Evolutionary conservation across 75 land plant genomes (phyloP).

Genomic region (Sequoia sempervirens): DNA sequence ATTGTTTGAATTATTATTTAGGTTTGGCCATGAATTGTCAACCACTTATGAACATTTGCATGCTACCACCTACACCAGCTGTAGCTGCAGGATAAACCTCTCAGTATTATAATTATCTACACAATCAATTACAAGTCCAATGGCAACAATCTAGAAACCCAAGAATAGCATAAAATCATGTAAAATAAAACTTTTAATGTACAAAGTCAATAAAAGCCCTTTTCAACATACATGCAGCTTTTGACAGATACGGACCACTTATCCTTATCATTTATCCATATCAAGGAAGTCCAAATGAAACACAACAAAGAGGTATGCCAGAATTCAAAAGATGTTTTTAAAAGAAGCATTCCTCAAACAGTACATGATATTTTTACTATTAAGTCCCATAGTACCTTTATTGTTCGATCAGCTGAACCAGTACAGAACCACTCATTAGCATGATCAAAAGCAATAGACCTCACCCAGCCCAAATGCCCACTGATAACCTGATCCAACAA

Average conservation of each 20-base stretch:
- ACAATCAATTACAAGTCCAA: background rate
- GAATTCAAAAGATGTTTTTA: background rate
- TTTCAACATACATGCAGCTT: background rate
- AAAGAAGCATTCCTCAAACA: background rate
- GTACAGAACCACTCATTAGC: conserved; percentile 99
- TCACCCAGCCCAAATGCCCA: conserved; percentile 99
- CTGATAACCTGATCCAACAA: conserved; percentile 74
- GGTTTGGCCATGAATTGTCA: no score
- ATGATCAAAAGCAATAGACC: conserved; percentile 96
- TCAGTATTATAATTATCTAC: background rate
- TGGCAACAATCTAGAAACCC: background rate
- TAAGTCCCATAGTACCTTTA: conserved; percentile 55
- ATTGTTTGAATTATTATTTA: no score
- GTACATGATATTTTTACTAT: background rate
- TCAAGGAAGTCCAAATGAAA: background rate
- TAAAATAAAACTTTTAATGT: background rate
- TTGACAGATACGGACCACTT: background rate
- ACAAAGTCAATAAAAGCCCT: background rate
- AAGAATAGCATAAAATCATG: background rate
- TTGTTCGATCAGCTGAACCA: conserved; percentile 98
- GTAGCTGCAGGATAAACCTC: no score
- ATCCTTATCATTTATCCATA: background rate
- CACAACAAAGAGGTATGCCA: background rate
- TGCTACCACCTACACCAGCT: no score
- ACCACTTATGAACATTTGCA: no score